Evolutionary conservation across 2,329 filamentous ascomycete genomes (phyloP), one percentile per base, ranked within the genome.

Genomic region (Colletotrichum euphorbiae): DNA sequence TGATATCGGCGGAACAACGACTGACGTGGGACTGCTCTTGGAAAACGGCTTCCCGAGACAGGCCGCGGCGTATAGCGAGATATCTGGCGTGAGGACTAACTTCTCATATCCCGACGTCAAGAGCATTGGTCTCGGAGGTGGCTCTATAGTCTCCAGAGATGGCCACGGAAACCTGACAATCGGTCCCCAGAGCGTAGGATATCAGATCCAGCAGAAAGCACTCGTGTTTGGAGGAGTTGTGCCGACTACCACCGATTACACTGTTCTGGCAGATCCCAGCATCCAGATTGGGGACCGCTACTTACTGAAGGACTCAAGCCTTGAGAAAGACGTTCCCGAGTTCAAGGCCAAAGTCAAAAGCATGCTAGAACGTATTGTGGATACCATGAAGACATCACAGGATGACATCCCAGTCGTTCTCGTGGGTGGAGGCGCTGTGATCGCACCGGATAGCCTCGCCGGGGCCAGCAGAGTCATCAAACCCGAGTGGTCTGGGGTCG

Each of bases 1-100:
- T 0, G 48, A 52, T 8, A 52, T 52, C 0, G 48, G 48, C 6
- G 48, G 48, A 52, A 52, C 48, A 2, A 52, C 48, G 1, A 52
- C 48, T 6, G 48, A 52, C 15, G 87, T 90, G 6, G 89, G 89
- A 0, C 75, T 90, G 1, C 75, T 91, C 3, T 80, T 89, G 2
- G 81, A 84, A 0, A 90, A 86, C 48, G 89, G 89, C 0, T 89
- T 91, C 52, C 90, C 89, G 0, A 81, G 88, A 33, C 87, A 90
- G 74, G 84, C 87, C 55, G 85, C 88, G 7, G 87, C 88, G 0
- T 90, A 88, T 69, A 89, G 85, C 43, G 84, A 89, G 45, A 78
- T 91, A 2, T 85, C 85, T 0, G 89, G 89, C 0, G 86, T 91
- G 2, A 82, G 87, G 7, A 89, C 88, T 77, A 90, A 90, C 73